Evolutionary conservation across 192 early-diverging fungal species (phyloP), one percentile per base, ranked within the genome.

Genomic region (Bifiguratus adelaidae): DNA sequence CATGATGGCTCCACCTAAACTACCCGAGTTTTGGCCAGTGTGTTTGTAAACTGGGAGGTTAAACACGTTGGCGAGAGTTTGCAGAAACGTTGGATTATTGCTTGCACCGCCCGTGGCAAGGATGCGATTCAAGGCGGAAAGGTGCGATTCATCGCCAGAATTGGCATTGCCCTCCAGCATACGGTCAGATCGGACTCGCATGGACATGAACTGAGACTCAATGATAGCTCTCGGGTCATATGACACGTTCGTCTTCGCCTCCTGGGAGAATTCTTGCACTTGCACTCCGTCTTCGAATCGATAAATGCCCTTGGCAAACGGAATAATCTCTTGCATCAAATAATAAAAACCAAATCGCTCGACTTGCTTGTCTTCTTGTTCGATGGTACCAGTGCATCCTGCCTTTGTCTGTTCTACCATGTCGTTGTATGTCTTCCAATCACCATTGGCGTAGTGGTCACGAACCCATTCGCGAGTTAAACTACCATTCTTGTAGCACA

Each of bases 401-500:
- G 24, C 11, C 58, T 65, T 16, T 13, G 47, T 42, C 52, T 35
- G 21, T 18, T 40, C n/a, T 16, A 81, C 47, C 15, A 66, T 46
- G 0, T 41, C 4, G 23, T 77, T 68, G 41, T 85, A 91, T 9
- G 55, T 52, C 1, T 56, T 55, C 88, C 88, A 91, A 15, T 65
- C 55, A 16, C 58, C 56, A 11, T 55, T 18, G 2, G 63, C 58
- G 52, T 74, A 77, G 5, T 50, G 37, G 49, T 82, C 74, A 12
- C 81, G 74, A 22, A 89, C 70, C 30, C 66, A 59, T 47, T 89
- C 83, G 7, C 87, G 65, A 0, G 82, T 78, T n/a, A 89, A 51
- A n/a, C 82, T 84, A 8, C 89, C 89, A 49, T 92, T 92, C 58
- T 86, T 89, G 68, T 82, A 87, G 51, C 81, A 83, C 13, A 90